A percentile compares a stretch with the other conserved stretches of the same genome.
phyloP scores from a whole-genome alignment of 2,329 filamentous ascomycete genomes.

The Talaromyces piceae region DNA sequence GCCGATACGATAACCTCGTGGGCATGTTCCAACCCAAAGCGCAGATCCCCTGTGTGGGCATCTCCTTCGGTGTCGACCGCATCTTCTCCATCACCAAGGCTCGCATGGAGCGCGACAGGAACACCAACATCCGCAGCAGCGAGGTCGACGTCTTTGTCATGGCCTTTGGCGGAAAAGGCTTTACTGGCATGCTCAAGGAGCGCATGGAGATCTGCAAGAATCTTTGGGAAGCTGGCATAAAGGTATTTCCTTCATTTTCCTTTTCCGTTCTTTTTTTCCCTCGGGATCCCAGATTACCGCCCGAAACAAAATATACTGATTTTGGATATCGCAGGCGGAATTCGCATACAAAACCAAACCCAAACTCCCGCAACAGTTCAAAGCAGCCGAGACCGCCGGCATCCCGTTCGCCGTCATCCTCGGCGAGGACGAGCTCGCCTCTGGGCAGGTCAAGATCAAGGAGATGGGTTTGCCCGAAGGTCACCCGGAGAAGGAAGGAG shows the following conservation, averaged over 20 bases:
- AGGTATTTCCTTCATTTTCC: constrained; percentile 40
- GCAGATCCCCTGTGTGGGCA: constrained; percentile 81
- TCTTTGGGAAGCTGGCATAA: constrained; percentile 83
- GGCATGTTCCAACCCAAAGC: constrained; percentile 85
- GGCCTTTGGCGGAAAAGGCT: constrained; percentile 84
- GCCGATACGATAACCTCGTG: constrained; percentile 86
- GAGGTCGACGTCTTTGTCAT: constrained; percentile 91
- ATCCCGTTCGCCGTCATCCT: constrained; percentile 84
- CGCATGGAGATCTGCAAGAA: constrained; percentile 70
- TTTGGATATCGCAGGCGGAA: constrained; percentile 55
- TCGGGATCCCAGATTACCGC: too few relatives aligned
- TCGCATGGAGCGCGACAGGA: constrained; percentile 53
- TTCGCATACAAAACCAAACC: constrained; percentile 87
- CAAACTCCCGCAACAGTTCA: constrained; percentile 83
- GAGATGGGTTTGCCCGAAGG: constrained; percentile 70
- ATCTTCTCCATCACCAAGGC: constrained; percentile 91
- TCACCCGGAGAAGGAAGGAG: constrained; percentile 84
- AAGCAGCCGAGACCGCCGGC: constrained; percentile 70
- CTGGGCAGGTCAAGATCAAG: constrained; percentile 83
- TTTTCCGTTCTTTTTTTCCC: too few relatives aligned
- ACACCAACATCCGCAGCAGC: constrained; percentile 53
- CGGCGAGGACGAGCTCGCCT: constrained; percentile 79
- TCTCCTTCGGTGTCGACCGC: constrained; percentile 90
- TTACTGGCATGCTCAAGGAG: constrained; percentile 71
- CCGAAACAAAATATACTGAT: not conserved